These are phyloP conservation scores for Fusarium tricinctum DNA, from an alignment of 2,329 filamentous ascomycete genomes.

Conservation along the genomic window DNA sequence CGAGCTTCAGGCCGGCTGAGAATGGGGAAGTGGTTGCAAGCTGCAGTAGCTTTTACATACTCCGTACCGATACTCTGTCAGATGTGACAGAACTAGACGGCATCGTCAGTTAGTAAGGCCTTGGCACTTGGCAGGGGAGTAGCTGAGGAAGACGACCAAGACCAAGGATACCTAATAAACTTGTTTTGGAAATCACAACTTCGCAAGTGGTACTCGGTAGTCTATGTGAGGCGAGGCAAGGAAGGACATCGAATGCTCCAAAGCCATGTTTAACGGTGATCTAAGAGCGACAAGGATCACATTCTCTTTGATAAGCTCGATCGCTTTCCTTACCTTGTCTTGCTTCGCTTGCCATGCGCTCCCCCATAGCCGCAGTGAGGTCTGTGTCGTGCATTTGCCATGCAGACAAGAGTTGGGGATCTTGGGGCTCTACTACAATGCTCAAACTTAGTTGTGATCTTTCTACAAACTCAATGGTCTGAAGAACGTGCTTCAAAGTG, in stretches of 20 bases:
- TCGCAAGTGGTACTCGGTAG: too few relatives aligned
- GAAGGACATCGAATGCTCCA: too few relatives aligned
- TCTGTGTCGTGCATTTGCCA: conserved; percentile 34
- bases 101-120: conserved; percentile 16
- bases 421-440: conserved; percentile 8
- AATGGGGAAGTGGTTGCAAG: conserved; percentile 27
- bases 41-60: conserved; percentile 16
- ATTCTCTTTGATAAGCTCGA: conserved; percentile 11
- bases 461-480: conserved; percentile 13
- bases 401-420: conserved; percentile 26
- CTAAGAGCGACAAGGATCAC: conserved; percentile 21
- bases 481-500: conserved; percentile 10
- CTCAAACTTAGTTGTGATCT: too few relatives aligned
- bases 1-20: conserved; percentile 37
- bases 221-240: too few relatives aligned
- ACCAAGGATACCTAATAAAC: neutral
- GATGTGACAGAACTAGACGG: conserved; percentile 21
- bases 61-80: conserved; percentile 8
- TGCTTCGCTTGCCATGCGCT: neutral
- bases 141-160: too few relatives aligned
- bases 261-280: conserved; percentile 2
- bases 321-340: conserved; percentile 10
- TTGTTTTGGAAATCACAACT: too few relatives aligned
- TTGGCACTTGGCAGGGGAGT: conserved; percentile 8
- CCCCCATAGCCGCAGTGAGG: conserved; percentile 20